Evolutionary conservation across 2,329 filamentous ascomycete species (phyloP), one percentile per base, ranked within the genome.

Genomic region (Camillea tinctor): DNA sequence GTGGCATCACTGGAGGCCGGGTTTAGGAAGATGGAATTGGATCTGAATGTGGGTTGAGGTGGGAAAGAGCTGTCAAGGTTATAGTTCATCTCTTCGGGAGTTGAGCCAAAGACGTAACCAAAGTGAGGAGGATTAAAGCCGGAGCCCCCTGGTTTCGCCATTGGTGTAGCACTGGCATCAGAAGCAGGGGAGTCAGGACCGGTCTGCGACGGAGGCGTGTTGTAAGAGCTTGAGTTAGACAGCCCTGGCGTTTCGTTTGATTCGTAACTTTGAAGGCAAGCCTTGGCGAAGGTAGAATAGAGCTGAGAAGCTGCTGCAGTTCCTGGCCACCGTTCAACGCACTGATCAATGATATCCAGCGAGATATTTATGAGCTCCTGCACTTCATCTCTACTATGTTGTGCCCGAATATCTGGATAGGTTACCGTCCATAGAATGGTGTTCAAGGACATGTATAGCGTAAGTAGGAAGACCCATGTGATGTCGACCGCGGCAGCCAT

Each of bases 401-500:
- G 80, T 57, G 85, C 84, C 52, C 95, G 88, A 22, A 98, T 88
- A 65, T 94, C 90, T 3, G 89, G 84, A 71, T 96, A 97, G 1
- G 93, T 96, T 7, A 96, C 84, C 1, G 91, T 87, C 95, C 95
- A 99, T 0, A 99, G 83, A 54, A 97, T 84, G 4, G 92, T 93
- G 72, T 97, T 97, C 59, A 98, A 84, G 4, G 91, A 88, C 87
- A 96, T 95, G 77, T 96, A 97, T 49, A 98, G 84, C 20, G 90
- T 88, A 60, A 97, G 84, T 1, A 96, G 86, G 71, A 97, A 97
- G 50, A 97, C 89, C 94, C 94, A 98, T 0, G 93, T 97, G 61
- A 97, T 82, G 71, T 97, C 94, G 11, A 95, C 86, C 21, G 87
- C 88, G 15, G 85, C 84, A 17, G 84, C 87, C 65, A 89, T 85